Evolutionary conservation across 331 rosid species (phyloP).

Genomic region (Cydonia oblonga): DNA sequence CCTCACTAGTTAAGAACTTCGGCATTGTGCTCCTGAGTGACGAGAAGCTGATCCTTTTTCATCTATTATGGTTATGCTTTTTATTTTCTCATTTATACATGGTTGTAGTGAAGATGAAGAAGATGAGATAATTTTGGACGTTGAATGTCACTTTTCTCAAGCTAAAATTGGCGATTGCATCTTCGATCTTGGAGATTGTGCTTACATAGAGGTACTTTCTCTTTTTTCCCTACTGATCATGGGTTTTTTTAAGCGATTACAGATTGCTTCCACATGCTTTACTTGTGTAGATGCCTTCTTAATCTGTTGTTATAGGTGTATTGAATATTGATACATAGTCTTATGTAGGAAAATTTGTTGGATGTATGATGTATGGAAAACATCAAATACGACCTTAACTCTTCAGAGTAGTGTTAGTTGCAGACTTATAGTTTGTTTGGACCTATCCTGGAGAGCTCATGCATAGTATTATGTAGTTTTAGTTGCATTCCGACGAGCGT

Average conservation of each 20-base stretch:
- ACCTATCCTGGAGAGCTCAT: neutral
- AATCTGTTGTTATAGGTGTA: neutral
- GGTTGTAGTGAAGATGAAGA: conserved; percentile 57
- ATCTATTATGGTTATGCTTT: neutral
- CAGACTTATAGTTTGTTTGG: neutral
- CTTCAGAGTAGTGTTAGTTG: neutral
- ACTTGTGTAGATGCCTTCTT: neutral
- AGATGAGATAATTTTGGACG: conserved; percentile 61
- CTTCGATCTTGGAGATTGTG: conserved; percentile 81
- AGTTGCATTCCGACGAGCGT: neutral
- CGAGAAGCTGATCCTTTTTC: neutral
- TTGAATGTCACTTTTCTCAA: conserved; percentile 75
- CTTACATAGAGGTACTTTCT: conserved; percentile 52
- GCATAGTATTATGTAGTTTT: neutral
- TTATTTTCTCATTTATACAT: conserved; percentile 4
- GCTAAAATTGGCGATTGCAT: conserved; percentile 42
- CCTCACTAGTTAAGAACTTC: neutral
- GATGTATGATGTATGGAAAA: neutral
- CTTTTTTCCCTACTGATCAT: neutral
- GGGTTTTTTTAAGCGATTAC: neutral
- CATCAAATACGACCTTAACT: neutral
- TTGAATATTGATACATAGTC: neutral
- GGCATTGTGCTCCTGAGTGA: neutral
- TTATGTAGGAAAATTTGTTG: neutral
- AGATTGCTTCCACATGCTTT: neutral